Base-by-base conservation (phyloP, 805 yeast species). In the Candida hungchunana region DNA sequence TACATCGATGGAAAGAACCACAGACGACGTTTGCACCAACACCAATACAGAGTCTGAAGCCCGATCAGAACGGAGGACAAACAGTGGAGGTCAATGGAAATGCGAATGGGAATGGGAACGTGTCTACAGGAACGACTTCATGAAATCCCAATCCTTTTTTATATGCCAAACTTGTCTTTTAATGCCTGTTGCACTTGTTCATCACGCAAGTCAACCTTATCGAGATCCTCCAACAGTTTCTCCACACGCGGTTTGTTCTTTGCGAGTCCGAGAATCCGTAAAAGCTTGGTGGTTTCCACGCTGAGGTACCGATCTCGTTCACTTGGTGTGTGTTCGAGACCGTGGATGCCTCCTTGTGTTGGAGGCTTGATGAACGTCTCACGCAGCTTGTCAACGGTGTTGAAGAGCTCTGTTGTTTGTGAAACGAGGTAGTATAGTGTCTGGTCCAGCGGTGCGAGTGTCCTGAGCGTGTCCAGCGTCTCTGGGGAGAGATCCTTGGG, bases 1-100 rank as follows among this genome's bases (percentile, higher is more conserved):
- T 79, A 7, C 69, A 72, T 34, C 65, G 82, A 44, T 82, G 90
- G 88, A 44, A 43, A 28, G 51, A 49, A 18, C 53, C 55, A 21
- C 53, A 41, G 47, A 28, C 48, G 26, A 45, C 49, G 9, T 51
- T 51, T 42, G 55, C 55, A 11, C 40, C 55, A 4, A 46, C 54
- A 18, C 56, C 58, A n/a, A 19, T 48, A 12, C 37, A 39, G 6
- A 32, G 36, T 16, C 21, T 31, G 7, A 23, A 31, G 15, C 17
- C 33, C 1, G 23, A 11, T 13, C 32, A 18, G 22, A 26, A 36
- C 11, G 36, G 41, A 5, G 22, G 13, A 5, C 16, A 4, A 18
- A 16, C 21, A 16, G 28, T 19, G 5, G 27, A 31, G n/a, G 25
- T 13, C 12, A 28, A 28, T n/a, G 29, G 29, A 3, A 16, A 31